These are phyloP conservation scores for Citrus sp. DNA, from an alignment of 345 rosid genomes.

Conservation along the genomic window DNA sequence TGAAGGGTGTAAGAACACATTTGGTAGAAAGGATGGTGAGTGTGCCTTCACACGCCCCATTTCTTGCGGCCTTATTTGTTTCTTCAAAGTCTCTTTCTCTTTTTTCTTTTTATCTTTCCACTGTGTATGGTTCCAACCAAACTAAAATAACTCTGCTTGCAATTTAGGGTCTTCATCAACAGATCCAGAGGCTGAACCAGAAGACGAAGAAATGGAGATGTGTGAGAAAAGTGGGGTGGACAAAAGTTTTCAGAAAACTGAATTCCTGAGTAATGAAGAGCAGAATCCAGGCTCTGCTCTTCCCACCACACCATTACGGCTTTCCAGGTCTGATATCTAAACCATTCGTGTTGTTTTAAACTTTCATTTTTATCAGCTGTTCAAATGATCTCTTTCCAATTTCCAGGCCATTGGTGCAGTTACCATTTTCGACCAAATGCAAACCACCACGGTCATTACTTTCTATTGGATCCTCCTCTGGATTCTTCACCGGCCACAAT, in stretches of 20 bases:
- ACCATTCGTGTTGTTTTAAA: neutral
- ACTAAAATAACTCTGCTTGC: neutral
- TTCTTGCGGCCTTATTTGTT: no score
- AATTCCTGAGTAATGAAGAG: slow-evolving; percentile 50
- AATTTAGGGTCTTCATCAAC: slow-evolving; percentile 51
- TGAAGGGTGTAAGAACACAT: slow-evolving; percentile 93
- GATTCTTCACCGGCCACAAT: slow-evolving; percentile 25
- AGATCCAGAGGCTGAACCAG: slow-evolving; percentile 47
- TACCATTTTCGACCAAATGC: slow-evolving; percentile 66
- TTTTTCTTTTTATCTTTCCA: neutral
- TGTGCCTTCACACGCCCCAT: neutral
- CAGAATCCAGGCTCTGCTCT: slow-evolving; percentile 52
- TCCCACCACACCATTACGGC: slow-evolving; percentile 66
- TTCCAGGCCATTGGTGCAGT: slow-evolving; percentile 60
- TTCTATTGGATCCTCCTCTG: slow-evolving; percentile 46
- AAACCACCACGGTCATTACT: slow-evolving; percentile 61
- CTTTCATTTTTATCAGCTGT: neutral
- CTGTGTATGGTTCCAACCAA: no score
- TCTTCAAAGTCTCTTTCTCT: neutral
- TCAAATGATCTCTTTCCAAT: slow-evolving; percentile 4
- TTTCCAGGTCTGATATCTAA: slow-evolving; percentile 52
- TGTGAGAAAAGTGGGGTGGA: slow-evolving; percentile 35
- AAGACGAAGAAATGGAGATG: slow-evolving; percentile 60
- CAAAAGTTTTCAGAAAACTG: slow-evolving; percentile 34
- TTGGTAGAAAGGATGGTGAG: slow-evolving; percentile 95